phyloP scores from a whole-genome alignment of 345 rosid species.

The Brassica nigra region DNA sequence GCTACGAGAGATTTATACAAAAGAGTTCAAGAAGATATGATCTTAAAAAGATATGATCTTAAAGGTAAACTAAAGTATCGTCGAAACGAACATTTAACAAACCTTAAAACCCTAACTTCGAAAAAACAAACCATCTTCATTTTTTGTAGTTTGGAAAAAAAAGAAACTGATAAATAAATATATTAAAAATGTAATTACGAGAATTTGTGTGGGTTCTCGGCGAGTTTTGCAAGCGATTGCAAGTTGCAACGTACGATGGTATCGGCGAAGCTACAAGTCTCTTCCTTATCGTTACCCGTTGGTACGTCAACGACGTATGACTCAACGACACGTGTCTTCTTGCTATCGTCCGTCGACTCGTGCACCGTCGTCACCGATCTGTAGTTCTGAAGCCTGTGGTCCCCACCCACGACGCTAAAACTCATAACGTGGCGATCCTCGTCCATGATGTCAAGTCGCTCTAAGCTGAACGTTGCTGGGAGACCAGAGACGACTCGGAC shows the following conservation, averaged over 20 bases:
- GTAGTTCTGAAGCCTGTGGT: conserved; percentile 75
- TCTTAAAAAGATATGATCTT: conserved; percentile 25
- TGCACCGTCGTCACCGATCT: conserved; percentile 81
- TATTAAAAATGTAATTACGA: conserved; percentile 10
- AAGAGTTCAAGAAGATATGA: conserved; percentile 36
- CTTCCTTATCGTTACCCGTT: conserved; percentile 74
- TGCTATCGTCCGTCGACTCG: conserved; percentile 39
- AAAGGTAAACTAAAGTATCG: conserved; percentile 21
- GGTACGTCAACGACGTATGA: conserved; percentile 92
- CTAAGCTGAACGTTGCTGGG: conserved; percentile 76
- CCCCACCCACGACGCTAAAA: conserved; percentile 86
- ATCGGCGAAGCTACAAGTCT: conserved; percentile 69
- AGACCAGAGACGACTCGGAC: conserved; percentile 83
- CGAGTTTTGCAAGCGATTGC: conserved; percentile 73
- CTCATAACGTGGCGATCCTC: conserved; percentile 77
- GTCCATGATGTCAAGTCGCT: conserved; percentile 83
- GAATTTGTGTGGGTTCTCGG: conserved; percentile 48
- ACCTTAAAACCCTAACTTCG: conserved; percentile 41
- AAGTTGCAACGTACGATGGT: conserved; percentile 89
- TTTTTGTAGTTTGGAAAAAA: conserved; percentile 14
- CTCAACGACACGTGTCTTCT: conserved; percentile 67
- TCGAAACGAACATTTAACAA: conserved; percentile 26
- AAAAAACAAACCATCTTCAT: conserved; percentile 30
- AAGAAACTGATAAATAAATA: not conserved
- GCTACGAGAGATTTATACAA: conserved; percentile 32